Conservation (phyloP, 164 flowering plant species). For the Vitis rupestris region DNA sequence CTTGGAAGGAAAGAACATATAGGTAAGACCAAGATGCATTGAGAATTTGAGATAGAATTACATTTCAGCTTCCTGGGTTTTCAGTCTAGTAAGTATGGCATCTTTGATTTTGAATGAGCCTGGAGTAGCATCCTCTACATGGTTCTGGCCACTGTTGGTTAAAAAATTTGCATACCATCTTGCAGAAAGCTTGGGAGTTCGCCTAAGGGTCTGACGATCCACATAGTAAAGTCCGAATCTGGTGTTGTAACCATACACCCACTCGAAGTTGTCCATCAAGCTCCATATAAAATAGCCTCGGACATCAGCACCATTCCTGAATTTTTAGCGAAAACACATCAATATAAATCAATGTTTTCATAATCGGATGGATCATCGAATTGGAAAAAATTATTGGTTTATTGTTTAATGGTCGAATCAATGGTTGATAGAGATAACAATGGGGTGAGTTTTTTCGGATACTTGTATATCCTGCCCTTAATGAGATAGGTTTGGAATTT, state of each 20-base stretch:
- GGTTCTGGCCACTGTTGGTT: constrained; percentile 3
- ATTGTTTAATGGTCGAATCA: no score
- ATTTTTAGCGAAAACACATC: neutral
- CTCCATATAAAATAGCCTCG: constrained; percentile 64
- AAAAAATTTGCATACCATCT: constrained; percentile 48
- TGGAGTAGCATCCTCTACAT: neutral
- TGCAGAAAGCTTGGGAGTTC: constrained; percentile 58
- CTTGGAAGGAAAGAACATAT: no score
- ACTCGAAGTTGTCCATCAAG: constrained; percentile 60
- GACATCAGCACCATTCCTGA: constrained; percentile 61
- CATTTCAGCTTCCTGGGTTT: neutral
- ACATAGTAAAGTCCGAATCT: constrained; percentile 54
- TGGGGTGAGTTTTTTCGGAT: no score
- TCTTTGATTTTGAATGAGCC: neutral
- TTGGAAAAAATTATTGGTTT: no score
- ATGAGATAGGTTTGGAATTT: no score
- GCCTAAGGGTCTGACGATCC: constrained; percentile 37
- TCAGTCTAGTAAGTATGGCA: neutral
- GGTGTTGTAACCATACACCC: constrained; percentile 41
- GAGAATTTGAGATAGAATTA: neutral
- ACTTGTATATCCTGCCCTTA: accelerated
- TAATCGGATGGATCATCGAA: no score
- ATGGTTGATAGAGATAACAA: no score
- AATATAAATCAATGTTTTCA: no score
- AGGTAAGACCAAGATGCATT: no score